Base-by-base conservation (phyloP, 306 rosid genomes). In the Ceratonia siliqua region DNA sequence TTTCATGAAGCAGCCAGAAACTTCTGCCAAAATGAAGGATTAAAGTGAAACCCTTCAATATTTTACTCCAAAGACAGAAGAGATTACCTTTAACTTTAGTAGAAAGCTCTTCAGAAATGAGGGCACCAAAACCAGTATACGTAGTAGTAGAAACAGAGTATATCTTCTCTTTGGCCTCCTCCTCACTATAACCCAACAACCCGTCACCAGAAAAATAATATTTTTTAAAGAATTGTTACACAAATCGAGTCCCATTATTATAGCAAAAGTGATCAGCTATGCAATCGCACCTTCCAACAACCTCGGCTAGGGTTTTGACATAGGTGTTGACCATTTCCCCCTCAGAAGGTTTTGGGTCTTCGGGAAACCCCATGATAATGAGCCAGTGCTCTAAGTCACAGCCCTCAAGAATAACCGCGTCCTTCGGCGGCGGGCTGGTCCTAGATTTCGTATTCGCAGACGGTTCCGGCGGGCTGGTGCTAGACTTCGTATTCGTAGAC, bases 321-420 rank as follows among this genome's bases (percentile, higher is more conserved):
- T 94, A 94, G 36, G 90, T 1, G 13, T 81, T 62, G 39, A 94
- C 73, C 98, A 94, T 94, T 59, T 88, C 92, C 18, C 88, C 92
- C 24, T 94, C 98, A 8, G 96, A 85, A 75, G 92, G 97, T 76
- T 90, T 91, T 5, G 88, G 86, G 15, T 85, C 68, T 1, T 78
- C 62, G 0, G 93, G 80, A 74, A 91, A 94, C 81, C 91, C 98
- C 92, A 94, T 68, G 24, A 91, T 85, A 21, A 94, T 80, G 58
- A 94, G 96, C 98, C 98, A 91, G 67, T 94, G 98, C 79, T 94
- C 92, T 80, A 91, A 91, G 52, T 94, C 98, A 52, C 98, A 94
- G 54, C 98, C 98, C 77, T 89, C 94, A 4, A 94, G 94, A 36
- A 94, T 90, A 75, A 94, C 88, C 25, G 96, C 89, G 49, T 91